phyloP scores from a whole-genome alignment of 1,284 basidiomycete species.

The Moniliophthora roreri region DNA sequence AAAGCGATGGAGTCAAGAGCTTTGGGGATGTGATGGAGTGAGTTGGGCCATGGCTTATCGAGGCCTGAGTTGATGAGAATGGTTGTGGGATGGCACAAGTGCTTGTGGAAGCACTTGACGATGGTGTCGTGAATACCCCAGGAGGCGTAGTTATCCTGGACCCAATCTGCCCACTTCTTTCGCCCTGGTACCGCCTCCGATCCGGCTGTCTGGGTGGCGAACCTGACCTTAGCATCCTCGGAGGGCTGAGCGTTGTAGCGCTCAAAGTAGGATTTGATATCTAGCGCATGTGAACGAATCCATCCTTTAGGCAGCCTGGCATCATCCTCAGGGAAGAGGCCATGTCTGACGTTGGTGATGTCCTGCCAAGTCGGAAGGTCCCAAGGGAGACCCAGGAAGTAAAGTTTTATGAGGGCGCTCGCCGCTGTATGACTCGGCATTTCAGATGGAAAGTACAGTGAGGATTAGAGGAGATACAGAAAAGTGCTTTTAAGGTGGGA shows the following conservation, averaged over 20 bases:
- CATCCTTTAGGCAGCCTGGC: slow-evolving; percentile 17
- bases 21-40: slow-evolving; percentile 17
- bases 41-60: slow-evolving; percentile 15
- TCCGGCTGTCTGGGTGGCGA: slow-evolving; percentile 13
- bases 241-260: slow-evolving; percentile 10
- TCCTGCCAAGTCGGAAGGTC: slow-evolving; percentile 21
- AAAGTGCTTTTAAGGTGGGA: not conserved
- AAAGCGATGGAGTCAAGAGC: slow-evolving; percentile 22
- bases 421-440: slow-evolving; percentile 15
- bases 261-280: slow-evolving; percentile 22
- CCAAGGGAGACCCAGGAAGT: slow-evolving; percentile 21
- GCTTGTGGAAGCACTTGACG: slow-evolving; percentile 13
- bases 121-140: slow-evolving; percentile 23
- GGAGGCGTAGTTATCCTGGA: slow-evolving; percentile 17
- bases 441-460: not conserved
- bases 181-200: slow-evolving; percentile 20
- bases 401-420: slow-evolving; percentile 18
- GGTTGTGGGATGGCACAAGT: slow-evolving; percentile 20
- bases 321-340: slow-evolving; percentile 22
- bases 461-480: not conserved
- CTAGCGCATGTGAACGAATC: slow-evolving; percentile 13
- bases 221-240: slow-evolving; percentile 19
- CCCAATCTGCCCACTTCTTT: slow-evolving; percentile 16
- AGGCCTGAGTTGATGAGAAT: slow-evolving; percentile 1
- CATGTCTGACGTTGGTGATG: slow-evolving; percentile 22